A percentile compares a stretch with the other conserved stretches of the same genome.
These are phyloP conservation scores for Xenoacremonium recifei DNA, from an alignment of 2,329 filamentous ascomycete species.

Conservation along the genomic window DNA sequence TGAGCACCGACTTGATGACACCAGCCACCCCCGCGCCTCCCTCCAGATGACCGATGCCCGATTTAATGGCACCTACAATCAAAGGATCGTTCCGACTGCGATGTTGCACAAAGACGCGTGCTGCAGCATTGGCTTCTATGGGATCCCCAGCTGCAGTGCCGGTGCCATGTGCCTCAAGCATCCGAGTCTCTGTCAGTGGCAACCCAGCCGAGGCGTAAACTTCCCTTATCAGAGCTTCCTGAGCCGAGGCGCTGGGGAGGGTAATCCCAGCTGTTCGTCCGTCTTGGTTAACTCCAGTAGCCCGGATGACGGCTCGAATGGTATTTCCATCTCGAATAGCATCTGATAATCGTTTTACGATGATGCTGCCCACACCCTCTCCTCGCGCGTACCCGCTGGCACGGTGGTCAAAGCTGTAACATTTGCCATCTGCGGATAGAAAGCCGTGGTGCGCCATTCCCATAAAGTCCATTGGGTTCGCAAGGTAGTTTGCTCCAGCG, in stretches of 20 bases:
- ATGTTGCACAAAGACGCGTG: background rate
- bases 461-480: slow-evolving; percentile 14
- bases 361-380: slow-evolving; percentile 31
- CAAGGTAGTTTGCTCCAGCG: slow-evolving; percentile 16
- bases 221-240: slow-evolving; percentile 23
- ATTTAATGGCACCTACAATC: slow-evolving; percentile 14
- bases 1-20: slow-evolving; percentile 25
- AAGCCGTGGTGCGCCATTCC: slow-evolving; percentile 42
- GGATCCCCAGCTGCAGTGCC: background rate
- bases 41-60: slow-evolving; percentile 24
- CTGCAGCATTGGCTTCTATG: background rate
- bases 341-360: slow-evolving; percentile 48
- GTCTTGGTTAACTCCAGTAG: slow-evolving; percentile 32
- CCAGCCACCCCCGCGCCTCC: slow-evolving; percentile 20
- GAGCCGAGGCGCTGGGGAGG: slow-evolving; percentile 12
- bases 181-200: slow-evolving; percentile 21
- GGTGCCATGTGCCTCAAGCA: slow-evolving; percentile 31
- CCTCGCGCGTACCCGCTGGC: slow-evolving; percentile 32
- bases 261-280: slow-evolving; percentile 41
- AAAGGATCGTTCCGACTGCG: background rate
- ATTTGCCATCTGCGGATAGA: slow-evolving; percentile 30
- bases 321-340: slow-evolving; percentile 43
- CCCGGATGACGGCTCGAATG: slow-evolving; percentile 36
- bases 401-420: slow-evolving; percentile 30
- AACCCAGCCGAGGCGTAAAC: slow-evolving; percentile 29